Evolutionary conservation across 2,329 filamentous ascomycete species (phyloP), one percentile per base, ranked within the genome.

Genomic region (Curvularia eragrostidis): DNA sequence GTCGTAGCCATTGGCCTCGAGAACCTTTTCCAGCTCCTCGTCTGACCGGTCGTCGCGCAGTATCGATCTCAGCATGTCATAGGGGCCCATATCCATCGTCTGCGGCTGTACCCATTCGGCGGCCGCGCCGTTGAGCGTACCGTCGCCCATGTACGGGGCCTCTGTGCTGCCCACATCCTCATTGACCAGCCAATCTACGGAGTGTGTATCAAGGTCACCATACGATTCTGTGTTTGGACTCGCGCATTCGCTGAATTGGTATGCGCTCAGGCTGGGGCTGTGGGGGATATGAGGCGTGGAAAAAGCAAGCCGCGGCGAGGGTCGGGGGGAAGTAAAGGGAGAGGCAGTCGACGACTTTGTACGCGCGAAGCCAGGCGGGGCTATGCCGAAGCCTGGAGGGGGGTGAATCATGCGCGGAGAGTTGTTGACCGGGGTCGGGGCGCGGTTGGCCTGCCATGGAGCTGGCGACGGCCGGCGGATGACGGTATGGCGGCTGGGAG

Each of bases 31-130:
- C 47, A 99, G 94, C 77, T 99, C 95, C 50, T 98, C 93, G 69
- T 98, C 94, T 2, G 91, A 90, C 71, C 91, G 89, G 53, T 91
- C 88, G 68, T 95, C 92, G 47, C 94, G 92, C 24, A 99, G 83
- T 39, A 99, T 96, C 5, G 94, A 97, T 61, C 95, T 91, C 54
- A 99, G 84, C 86, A 99, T 98, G 74, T 99, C 95, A 78, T 97
- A 97, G 0, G 95, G 94, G 57, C 91, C 96, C 94, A 99, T 98
- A 72, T 98, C 93, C 55, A 87, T 86, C 71, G 90, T 90, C 73
- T 86, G 84, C 13, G 84, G 81, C 58, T 82, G 81, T 47, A 89
- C 82, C 79, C 87, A 97, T 75, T 97, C 93, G 23, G 93, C 90
- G 5, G 91, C 91, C 13, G 89, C 89, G 42, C 88, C 89, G 70